phyloP scores from a whole-genome alignment of 129 eudicot genomes.

The Sambucus nigra region DNA sequence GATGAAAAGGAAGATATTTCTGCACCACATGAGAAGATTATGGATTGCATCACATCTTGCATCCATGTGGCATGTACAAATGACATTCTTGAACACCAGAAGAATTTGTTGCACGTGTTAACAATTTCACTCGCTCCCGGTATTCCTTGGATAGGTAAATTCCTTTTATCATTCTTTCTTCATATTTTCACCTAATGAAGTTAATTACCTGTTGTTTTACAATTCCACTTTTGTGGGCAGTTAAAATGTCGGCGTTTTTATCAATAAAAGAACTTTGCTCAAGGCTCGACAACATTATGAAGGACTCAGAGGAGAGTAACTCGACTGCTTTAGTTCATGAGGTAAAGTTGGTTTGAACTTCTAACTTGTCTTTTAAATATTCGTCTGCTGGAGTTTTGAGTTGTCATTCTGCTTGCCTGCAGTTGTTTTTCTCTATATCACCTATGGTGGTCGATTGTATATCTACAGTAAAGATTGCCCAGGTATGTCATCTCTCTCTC shows the following conservation, averaged over 20 bases:
- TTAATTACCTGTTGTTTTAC: slow-evolving; percentile 3
- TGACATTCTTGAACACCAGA: slow-evolving; percentile 57
- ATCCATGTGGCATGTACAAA: slow-evolving; percentile 48
- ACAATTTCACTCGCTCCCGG: slow-evolving; percentile 48
- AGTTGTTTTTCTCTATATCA: slow-evolving; percentile 48
- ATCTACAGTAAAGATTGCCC: slow-evolving; percentile 65
- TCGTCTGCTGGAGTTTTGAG: slow-evolving; percentile 12
- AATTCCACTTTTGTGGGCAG: slow-evolving; percentile 35
- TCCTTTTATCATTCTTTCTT: background rate
- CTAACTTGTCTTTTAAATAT: background rate
- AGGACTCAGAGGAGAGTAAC: slow-evolving; percentile 18
- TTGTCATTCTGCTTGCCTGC: slow-evolving; percentile 18
- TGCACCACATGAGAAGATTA: slow-evolving; percentile 57
- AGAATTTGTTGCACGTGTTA: slow-evolving; percentile 42
- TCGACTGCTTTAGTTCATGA: slow-evolving; percentile 38
- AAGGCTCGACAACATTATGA: slow-evolving; percentile 27
- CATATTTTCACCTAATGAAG: background rate
- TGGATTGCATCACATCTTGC: slow-evolving; percentile 62
- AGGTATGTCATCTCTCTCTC: slow-evolving; percentile 30
- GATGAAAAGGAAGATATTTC: slow-evolving; percentile 33
- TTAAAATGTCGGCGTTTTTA: slow-evolving; percentile 66
- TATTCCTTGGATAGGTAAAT: slow-evolving; percentile 76
- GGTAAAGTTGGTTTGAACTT: slow-evolving; percentile 29
- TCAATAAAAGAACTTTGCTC: slow-evolving; percentile 63
- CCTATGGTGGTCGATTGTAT: slow-evolving; percentile 66